Conservation (phyloP, 192 early-diverging fungal species). For the Phycomyces nitens region DNA sequence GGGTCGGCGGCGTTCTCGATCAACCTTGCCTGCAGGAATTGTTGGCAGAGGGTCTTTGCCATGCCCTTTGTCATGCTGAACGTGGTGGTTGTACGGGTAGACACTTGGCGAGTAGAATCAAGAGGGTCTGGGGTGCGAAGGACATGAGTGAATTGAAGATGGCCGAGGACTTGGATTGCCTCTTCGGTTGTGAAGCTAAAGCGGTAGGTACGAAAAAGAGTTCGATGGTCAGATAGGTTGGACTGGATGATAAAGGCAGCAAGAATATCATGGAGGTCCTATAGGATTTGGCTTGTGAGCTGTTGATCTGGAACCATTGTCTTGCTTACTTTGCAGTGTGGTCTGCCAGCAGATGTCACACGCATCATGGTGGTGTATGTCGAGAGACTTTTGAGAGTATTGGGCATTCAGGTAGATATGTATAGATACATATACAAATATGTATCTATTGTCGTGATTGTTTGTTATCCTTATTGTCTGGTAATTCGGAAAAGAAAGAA, state of each 20-base stretch:
- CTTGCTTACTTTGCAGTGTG: slow-evolving; percentile 51
- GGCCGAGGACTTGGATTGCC: slow-evolving; percentile 41
- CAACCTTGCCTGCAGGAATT: slow-evolving; percentile 51
- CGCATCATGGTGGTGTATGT: slow-evolving; percentile 45
- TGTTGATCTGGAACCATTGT: neutral
- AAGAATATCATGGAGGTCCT: slow-evolving; percentile 56
- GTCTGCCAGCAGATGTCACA: slow-evolving; percentile 48
- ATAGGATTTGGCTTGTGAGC: neutral
- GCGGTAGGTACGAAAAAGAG: slow-evolving; percentile 46
- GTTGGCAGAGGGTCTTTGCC: slow-evolving; percentile 45
- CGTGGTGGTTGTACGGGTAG: slow-evolving; percentile 51
- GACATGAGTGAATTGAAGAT: slow-evolving; percentile 47
- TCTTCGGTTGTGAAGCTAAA: slow-evolving; percentile 55
- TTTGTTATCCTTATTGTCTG: no score
- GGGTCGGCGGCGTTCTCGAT: slow-evolving; percentile 44
- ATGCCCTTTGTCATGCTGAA: slow-evolving; percentile 53
- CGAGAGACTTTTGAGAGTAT: slow-evolving; percentile 10
- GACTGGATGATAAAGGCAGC: slow-evolving; percentile 48
- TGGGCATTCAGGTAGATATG: slow-evolving; percentile 11
- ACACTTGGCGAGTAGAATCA: slow-evolving; percentile 40
- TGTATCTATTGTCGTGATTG: no score
- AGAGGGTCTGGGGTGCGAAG: slow-evolving; percentile 43
- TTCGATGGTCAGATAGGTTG: slow-evolving; percentile 46
- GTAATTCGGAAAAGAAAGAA: no score
- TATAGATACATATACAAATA: no score